Conservation (phyloP, 768 basidiomycete species). For the Leucogyrophana mollusca region DNA sequence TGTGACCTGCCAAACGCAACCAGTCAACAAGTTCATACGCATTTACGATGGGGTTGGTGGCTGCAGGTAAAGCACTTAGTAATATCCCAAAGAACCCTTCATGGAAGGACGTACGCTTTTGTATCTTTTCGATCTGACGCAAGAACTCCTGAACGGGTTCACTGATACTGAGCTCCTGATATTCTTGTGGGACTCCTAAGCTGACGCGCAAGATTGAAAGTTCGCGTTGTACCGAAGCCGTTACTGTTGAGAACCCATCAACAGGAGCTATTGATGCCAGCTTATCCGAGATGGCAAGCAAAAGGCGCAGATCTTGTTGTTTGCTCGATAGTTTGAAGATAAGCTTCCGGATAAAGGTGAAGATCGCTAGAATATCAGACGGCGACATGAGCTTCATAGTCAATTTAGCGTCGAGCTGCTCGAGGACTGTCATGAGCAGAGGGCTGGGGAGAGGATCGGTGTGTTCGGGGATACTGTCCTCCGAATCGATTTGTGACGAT, state of each 20-base stretch:
- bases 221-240: conserved; percentile 44
- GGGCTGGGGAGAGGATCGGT: conserved; percentile 59
- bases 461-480: conserved; percentile 7
- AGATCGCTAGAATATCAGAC: conserved; percentile 62
- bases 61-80: conserved; percentile 33
- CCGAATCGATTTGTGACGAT: conserved; percentile 4
- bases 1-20: conserved; percentile 47
- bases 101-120: conserved; percentile 43
- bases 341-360: conserved; percentile 64
- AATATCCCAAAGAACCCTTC: background rate
- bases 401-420: conserved; percentile 74
- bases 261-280: conserved; percentile 33
- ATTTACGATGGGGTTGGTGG: conserved; percentile 25
- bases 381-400: conserved; percentile 50
- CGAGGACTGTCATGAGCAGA: conserved; percentile 74
- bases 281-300: conserved; percentile 26
- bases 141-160: conserved; percentile 44
- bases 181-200: conserved; percentile 29
- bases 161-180: conserved; percentile 9
- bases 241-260: conserved; percentile 31
- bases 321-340: conserved; percentile 57
- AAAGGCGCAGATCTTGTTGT: conserved; percentile 41
- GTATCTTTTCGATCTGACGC: conserved; percentile 37
- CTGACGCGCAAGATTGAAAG: conserved; percentile 37
- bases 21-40: conserved; percentile 66